Percentiles rank a stretch among this genome's conserved stretches.
phyloP scores from a whole-genome alignment of 805 yeast species.

The Zygoascus flipseniorum region DNA sequence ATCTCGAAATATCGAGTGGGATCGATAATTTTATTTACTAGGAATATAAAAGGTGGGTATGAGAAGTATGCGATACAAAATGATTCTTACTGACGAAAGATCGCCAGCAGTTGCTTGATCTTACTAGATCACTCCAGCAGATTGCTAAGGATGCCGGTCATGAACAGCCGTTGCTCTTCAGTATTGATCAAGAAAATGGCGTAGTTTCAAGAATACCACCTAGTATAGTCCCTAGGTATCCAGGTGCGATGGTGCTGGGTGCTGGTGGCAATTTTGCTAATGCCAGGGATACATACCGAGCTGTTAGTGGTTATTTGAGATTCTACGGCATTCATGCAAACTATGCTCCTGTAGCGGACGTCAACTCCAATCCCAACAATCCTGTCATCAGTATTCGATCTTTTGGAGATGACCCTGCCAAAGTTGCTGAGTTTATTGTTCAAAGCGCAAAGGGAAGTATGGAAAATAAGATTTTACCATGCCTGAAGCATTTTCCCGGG shows the following conservation, averaged over 20 bases:
- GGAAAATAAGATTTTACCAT: slow-evolving; percentile 44
- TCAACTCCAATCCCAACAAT: slow-evolving; percentile 44
- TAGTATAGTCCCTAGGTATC: slow-evolving; percentile 35
- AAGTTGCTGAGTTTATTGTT: slow-evolving; percentile 41
- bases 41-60: slow-evolving; percentile 28
- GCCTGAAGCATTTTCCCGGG: slow-evolving; percentile 58
- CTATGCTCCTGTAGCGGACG: slow-evolving; percentile 53
- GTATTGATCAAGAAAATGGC: slow-evolving; percentile 56
- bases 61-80: background rate
- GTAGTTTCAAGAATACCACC: slow-evolving; percentile 33
- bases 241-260: slow-evolving; percentile 55
- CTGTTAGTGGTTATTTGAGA: slow-evolving; percentile 42
- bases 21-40: slow-evolving; percentile 40
- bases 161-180: slow-evolving; percentile 43
- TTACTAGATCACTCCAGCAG: slow-evolving; percentile 42
- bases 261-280: slow-evolving; percentile 42
- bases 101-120: slow-evolving; percentile 38
- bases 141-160: slow-evolving; percentile 43
- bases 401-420: slow-evolving; percentile 48
- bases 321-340: slow-evolving; percentile 44
- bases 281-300: slow-evolving; percentile 41
- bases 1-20: slow-evolving; percentile 43
- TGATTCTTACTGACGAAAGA: slow-evolving; percentile 19
- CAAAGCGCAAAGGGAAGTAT: slow-evolving; percentile 43
- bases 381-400: slow-evolving; percentile 51